Evolutionary conservation across 225 moss, liverwort and hornwort genomes (phyloP).

Genomic region (Polytrichum formosum): DNA sequence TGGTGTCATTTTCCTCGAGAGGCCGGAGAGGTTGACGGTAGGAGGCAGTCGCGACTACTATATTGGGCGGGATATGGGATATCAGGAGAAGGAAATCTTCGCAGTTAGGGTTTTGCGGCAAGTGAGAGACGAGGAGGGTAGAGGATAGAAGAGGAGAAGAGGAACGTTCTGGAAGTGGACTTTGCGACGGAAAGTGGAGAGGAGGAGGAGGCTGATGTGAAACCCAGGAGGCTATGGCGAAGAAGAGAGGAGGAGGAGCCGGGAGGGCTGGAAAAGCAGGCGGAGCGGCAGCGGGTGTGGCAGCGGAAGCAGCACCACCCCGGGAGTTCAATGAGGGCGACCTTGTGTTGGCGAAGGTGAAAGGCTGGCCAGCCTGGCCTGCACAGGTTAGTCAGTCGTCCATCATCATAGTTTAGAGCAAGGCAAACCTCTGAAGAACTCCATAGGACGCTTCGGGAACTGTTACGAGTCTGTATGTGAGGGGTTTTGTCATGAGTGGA

Average conservation of each 20-base stretch:
- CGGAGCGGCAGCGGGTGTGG: constrained; percentile 40
- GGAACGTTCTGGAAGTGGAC: too few relatives aligned
- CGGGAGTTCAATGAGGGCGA: constrained; percentile 90
- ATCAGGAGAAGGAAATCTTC: not conserved
- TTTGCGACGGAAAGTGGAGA: not conserved
- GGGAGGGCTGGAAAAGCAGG: constrained; percentile 56
- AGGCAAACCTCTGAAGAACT: too few relatives aligned
- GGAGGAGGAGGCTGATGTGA: constrained; percentile 43
- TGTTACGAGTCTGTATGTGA: too few relatives aligned
- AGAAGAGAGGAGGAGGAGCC: constrained; percentile 52
- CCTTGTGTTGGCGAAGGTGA: constrained; percentile 94
- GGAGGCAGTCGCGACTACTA: not conserved
- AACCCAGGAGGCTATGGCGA: constrained; percentile 49
- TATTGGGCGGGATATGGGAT: not conserved
- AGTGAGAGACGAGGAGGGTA: not conserved
- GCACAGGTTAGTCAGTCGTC: constrained; percentile 63
- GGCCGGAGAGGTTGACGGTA: not conserved
- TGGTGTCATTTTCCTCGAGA: not conserved
- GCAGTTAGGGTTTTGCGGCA: constrained; percentile 2
- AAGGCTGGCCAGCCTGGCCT: constrained; percentile 98
- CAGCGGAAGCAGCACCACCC: constrained; percentile 46
- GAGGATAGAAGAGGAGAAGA: not conserved
- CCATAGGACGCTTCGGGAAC: too few relatives aligned
- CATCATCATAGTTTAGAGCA: too few relatives aligned
- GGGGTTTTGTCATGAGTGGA: too few relatives aligned